Evolutionary conservation across 2,329 filamentous ascomycete species (phyloP), one percentile per base, ranked within the genome.

Genomic region (Magnaporthiopsis rhizophila): DNA sequence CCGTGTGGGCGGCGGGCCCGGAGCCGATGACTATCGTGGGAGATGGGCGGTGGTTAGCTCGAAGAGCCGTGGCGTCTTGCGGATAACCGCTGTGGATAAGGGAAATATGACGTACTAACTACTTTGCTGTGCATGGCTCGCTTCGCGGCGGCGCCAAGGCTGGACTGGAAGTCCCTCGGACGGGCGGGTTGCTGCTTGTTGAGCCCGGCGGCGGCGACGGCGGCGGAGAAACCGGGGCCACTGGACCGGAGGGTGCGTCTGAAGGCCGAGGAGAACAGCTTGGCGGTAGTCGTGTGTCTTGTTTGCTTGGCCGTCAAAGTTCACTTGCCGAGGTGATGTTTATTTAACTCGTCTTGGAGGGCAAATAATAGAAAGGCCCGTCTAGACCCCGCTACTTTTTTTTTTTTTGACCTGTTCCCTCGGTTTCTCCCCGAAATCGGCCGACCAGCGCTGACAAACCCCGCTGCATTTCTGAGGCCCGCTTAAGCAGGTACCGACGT

Each of bases 1-100:
- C 95, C 60, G 95, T 99, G 81, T 99, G 95, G 78, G 93, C 95
- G 71, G 93, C 95, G 68, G 95, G 95, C 81, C 95, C 95, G 67
- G 95, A 99, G 81, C 95, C 93, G 79, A 91, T 89, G 74, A 92
- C 85, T 87, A 65, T 67, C 66, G 69, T 71, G 30, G 28, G 15
- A 12, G 45, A 21, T 7, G 9, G 18, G 45, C 3, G 18, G 45
- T n/a, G 18, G 45, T 50, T 50, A 50, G 45, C 18, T 50, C n/a
- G n/a, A 11, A 6, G n/a, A 13, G 1, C 5, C 4, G 0, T 18
- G 13, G 11, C 34, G 36, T 45, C 15, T 15, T 9, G 45, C 34
- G 34, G 34, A 12, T 36, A 58, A 13, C 36, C 11, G 36, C 36
- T 15, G 21, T 2, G 6, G 6, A 9, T n/a, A 21, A n/a, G 36